Evolutionary conservation across 495 filamentous ascomycete genomes (phyloP), one percentile per base, ranked within the genome.

Genomic region (Platismatia glauca): DNA sequence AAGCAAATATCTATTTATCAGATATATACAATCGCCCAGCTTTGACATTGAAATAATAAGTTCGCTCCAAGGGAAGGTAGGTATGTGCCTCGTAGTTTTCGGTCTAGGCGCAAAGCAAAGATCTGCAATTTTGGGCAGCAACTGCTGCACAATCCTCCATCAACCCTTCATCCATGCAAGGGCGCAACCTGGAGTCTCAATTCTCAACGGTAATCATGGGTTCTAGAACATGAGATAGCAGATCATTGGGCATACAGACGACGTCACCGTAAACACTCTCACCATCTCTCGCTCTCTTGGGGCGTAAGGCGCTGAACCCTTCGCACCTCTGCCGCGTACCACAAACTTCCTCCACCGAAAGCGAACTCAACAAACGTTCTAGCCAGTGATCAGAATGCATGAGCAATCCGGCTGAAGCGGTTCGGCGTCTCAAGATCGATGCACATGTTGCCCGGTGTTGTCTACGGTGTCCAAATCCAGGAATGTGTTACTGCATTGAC

Each of bases 91-190:
- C 24, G n/a, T 27, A 55, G 20, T 38, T 29, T 27, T 34, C 27
- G 46, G 39, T 50, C 52, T 34, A 58, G 43, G 52, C 29, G 55
- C 11, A 31, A 57, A 46, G 18, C 20, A 55, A 38, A 58, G 61
- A 63, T 63, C 61, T 52, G 34, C 61, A 63, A 13, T 24, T 43
- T 63, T 63, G 61, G 61, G 61, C 61, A 63, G 39, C 61, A 63
- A 63, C 33, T 57, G 55, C 61, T 55, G 61, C 61, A 35, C 39
- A 63, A 63, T 46, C 55, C 33, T 46, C 46, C 27, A 27, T 55
- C 39, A 24, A 50, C 53, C 31, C 7, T 63, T 63, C 55, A 44
- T 57, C 34, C 11, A 52, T 57, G 61, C 61, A 63, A 63, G 61
- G 61, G 48, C 56, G 33, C 27, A 24, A 37, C 39, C 61, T 27